Percentiles rank a stretch among this genome's conserved stretches.
These are phyloP conservation scores for Grigorovia humatica DNA, from an alignment of 805 yeast species.

Conservation along the genomic window DNA sequence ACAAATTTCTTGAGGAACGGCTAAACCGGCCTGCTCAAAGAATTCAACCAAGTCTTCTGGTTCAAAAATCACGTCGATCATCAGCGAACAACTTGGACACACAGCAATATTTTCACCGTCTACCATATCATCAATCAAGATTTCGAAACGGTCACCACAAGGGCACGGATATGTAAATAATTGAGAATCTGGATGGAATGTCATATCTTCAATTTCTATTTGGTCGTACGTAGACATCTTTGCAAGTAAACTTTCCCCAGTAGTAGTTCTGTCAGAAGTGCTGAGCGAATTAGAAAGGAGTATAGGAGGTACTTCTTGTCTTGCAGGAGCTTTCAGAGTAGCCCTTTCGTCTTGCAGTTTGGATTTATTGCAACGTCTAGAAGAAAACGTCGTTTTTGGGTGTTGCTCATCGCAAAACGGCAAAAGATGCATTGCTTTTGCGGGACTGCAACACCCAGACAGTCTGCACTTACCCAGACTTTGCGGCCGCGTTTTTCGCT, in stretches of 20 bases:
- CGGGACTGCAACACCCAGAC: neutral
- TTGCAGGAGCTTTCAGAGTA: too few relatives aligned
- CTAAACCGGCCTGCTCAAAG: slow-evolving; percentile 29
- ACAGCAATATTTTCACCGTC: slow-evolving; percentile 94
- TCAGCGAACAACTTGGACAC: slow-evolving; percentile 90
- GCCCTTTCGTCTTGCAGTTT: too few relatives aligned
- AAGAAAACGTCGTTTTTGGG: too few relatives aligned
- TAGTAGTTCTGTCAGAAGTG: too few relatives aligned
- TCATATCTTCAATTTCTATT: slow-evolving; percentile 94
- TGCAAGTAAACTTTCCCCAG: too few relatives aligned
- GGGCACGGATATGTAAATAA: slow-evolving; percentile 94
- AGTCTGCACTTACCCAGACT: neutral
- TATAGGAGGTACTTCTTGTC: too few relatives aligned
- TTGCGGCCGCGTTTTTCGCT: neutral
- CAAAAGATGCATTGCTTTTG: neutral
- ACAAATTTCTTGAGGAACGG: slow-evolving; percentile 13
- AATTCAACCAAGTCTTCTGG: slow-evolving; percentile 37
- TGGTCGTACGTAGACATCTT: slow-evolving; percentile 73
- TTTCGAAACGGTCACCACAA: slow-evolving; percentile 91
- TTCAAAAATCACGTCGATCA: slow-evolving; percentile 87
- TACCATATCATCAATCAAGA: slow-evolving; percentile 67
- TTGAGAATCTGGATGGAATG: slow-evolving; percentile 73
- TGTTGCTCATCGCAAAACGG: too few relatives aligned
- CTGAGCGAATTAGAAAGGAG: too few relatives aligned
- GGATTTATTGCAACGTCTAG: too few relatives aligned